Base-by-base conservation (phyloP, 345 rosid genomes). In the Melastoma malabathricum region DNA sequence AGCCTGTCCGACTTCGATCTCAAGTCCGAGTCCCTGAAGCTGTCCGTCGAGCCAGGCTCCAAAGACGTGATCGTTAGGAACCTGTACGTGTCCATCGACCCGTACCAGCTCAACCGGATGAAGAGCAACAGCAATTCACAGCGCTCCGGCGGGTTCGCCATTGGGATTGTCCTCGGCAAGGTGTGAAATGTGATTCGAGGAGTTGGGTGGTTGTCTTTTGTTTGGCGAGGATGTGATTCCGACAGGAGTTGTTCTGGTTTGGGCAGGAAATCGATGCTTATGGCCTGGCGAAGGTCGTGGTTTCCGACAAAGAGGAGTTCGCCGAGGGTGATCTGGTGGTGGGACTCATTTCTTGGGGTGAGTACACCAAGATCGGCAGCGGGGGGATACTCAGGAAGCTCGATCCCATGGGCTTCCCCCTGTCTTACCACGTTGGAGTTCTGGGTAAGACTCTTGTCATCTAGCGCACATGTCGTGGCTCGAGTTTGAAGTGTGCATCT, bases 341-440 rank as follows among this genome's bases (percentile, higher is more conserved):
- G 1, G 89, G 84, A 15, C 15, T 76, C 6, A 31, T 78, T 20
- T 43, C 52, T 2, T 78, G 84, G 84, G 89, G 72, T 53, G 78
- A 81, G 25, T 78, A 78, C 27, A 65, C 59, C 43, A 68, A 64
- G 2, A 60, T 74, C 7, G 65, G 71, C 60, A 67, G 67, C 0
- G 72, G 67, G 17, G 78, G 68, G 19, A 53, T 54, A 44, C 41
- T 74, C 14, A 62, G 75, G 58, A 77, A 72, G 54, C 62, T 78
- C 16, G 82, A 82, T 20, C 57, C 79, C 7, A 61, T 79, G 82
- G 85, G 81, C 16, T 72, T 82, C 50, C 85, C 85, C 0, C 48
- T 79, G 49, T 76, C 89, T 15, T 43, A 68, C 53, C 83, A 79
- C 54, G 69, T 72, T 16, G 83, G 81, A 16, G 15, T 69, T 63